Evolutionary conservation across 169 alveolate species (phyloP).

Genomic region (Eimeria zaria): DNA sequence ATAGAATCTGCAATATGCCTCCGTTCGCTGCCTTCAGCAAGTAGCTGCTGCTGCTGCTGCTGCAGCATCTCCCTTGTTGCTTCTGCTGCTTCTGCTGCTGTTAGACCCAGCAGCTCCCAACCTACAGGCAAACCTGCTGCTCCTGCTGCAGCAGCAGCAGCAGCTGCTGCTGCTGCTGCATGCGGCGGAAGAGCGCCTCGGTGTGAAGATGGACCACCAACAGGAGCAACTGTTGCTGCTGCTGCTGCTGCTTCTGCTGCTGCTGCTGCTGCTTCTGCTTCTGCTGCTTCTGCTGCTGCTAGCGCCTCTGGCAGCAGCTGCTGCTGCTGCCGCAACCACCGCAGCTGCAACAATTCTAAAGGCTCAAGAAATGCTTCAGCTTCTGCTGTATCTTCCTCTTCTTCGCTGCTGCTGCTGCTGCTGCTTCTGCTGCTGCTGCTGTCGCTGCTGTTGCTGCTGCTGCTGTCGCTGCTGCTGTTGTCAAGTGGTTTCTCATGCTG

Average conservation of each 20-base stretch:
- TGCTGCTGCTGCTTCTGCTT: neutral
- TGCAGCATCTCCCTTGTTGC: neutral
- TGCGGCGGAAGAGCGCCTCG: too few species aligned
- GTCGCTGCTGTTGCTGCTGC: neutral
- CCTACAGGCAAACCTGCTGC: conserved; percentile 14
- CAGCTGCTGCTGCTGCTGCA: too few species aligned
- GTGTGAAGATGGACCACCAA: too few species aligned
- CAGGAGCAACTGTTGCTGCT: neutral
- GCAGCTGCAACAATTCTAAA: neutral
- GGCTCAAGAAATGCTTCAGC: neutral
- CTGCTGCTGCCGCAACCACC: conserved; percentile 16
- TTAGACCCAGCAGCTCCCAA: conserved; percentile 7
- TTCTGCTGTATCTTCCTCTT: neutral
- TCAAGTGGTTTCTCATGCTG: neutral
- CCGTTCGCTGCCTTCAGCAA: neutral
- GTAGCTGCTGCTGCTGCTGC: conserved; percentile 21
- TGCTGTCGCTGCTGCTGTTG: neutral
- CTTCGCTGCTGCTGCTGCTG: conserved; percentile 8
- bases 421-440: neutral
- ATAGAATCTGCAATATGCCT: neutral
- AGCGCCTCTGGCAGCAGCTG: neutral
- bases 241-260: conserved; percentile 14
- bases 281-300: conserved; percentile 6
- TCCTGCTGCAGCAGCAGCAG: neutral
- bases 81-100: conserved; percentile 30